Percentiles rank a stretch among this genome's conserved stretches.
Conservation (phyloP, 768 basidiomycete species). For the Clitopilus hobsonii region DNA sequence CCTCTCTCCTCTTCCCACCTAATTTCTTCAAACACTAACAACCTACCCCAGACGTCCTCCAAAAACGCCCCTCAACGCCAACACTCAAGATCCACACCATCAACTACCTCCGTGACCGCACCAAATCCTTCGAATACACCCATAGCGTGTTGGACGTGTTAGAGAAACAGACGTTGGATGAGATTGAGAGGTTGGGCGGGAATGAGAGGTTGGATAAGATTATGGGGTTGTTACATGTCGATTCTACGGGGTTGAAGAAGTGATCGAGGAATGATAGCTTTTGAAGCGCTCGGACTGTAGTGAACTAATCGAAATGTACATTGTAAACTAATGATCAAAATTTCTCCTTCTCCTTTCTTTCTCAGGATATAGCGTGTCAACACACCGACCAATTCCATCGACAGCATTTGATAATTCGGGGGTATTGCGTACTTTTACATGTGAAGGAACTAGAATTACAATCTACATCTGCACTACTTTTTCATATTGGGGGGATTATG, state of each 20-base stretch:
- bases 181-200: conserved; percentile 74
- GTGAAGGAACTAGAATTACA: not conserved
- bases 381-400: too few species aligned
- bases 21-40: not conserved
- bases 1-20: not conserved
- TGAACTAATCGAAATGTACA: too few species aligned
- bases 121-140: conserved; percentile 87
- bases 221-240: conserved; percentile 48
- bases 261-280: not conserved
- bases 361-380: too few species aligned
- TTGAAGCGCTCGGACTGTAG: not conserved
- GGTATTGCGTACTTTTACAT: not conserved
- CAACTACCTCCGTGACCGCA: conserved; percentile 67
- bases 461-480: not conserved
- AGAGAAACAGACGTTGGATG: conserved; percentile 60
- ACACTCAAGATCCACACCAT: conserved; percentile 81
- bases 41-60: conserved; percentile 65
- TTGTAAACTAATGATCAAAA: too few species aligned
- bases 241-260: conserved; percentile 5
- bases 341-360: too few species aligned
- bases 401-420: not conserved
- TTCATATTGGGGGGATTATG: not conserved
- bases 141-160: conserved; percentile 60
- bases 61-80: conserved; percentile 79
- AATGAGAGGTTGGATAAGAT: conserved; percentile 59